Base-by-base conservation (phyloP, 2,329 filamentous ascomycete genomes). In the Pseudohalonectria lignicola region DNA sequence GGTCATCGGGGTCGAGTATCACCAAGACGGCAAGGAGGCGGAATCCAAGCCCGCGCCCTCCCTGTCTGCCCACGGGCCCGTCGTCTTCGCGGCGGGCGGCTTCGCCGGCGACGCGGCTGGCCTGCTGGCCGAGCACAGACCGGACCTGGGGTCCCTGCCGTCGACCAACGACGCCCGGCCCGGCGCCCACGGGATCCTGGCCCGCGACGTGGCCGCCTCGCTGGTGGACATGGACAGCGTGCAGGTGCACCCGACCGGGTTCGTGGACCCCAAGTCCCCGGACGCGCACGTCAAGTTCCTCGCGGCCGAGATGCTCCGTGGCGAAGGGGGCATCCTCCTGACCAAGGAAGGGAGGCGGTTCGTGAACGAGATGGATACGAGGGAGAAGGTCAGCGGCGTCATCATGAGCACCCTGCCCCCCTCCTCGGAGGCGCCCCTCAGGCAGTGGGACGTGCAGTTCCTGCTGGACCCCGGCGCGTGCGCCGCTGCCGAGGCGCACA, bases 191-290 rank as follows among this genome's bases (percentile, higher is more conserved):
- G 49, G 49, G 1, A 46, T 71, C 1, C 54, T 71, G 0, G 47
- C 32, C 31, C 12, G 54, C 0, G 51, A 51, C 1, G 53, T 60
- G 1, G 62, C 61, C 13, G 66, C 65, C 5, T 54, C 54, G 23
- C 51, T 69, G 11, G 56, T 71, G 30, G 67, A 71, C 20, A 71
- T 71, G 67, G 63, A 68, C 31, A 63, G 61, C 41, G 74, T 82
- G 2, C 77, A 82, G 52, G 64, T 81, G 4, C 77, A 82, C 45
- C 76, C 77, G 3, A 79, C 76, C 0, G 74, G 74, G 0, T 81
- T 82, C 47, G 59, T 81, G 5, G 74, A 79, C 44, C 67, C 68
- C 0, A 58, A 61, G 1, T 61, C 64, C 23, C 55, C 60, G 0
- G 46, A 45, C 1, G 61, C 64, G 0, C 54, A 55, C 25, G 64